Evolutionary conservation across 208 protist genomes (phyloP).

Genomic region (Wallacemonas sp.): DNA sequence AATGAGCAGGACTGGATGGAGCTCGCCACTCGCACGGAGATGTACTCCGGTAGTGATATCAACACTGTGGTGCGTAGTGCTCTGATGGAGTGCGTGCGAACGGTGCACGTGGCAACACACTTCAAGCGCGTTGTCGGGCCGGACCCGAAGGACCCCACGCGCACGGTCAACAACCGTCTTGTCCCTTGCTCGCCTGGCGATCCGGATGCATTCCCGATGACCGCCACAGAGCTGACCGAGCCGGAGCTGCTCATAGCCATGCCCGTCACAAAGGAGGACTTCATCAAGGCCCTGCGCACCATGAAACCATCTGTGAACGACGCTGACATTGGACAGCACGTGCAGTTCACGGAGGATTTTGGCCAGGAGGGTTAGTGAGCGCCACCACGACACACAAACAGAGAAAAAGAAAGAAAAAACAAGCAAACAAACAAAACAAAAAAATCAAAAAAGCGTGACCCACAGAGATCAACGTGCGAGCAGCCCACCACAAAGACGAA

Average conservation of each 20-base stretch:
- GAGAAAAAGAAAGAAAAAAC: slow-evolving; percentile 5
- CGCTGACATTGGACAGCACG: slow-evolving; percentile 91
- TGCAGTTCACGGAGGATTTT: slow-evolving; percentile 96
- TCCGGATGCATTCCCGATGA: slow-evolving; percentile 92
- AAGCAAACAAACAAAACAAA: slow-evolving; percentile 5
- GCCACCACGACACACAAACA: not conserved
- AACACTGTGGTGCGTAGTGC: slow-evolving; percentile 96
- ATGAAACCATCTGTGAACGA: slow-evolving; percentile 89
- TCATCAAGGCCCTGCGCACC: slow-evolving; percentile 89
- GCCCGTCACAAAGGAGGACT: slow-evolving; percentile 91
- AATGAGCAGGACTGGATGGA: slow-evolving; percentile 86
- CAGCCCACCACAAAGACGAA: slow-evolving; percentile 4
- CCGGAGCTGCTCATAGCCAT: slow-evolving; percentile 92
- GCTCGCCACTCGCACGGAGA: slow-evolving; percentile 90
- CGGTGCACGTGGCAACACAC: slow-evolving; percentile 96
- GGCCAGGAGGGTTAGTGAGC: slow-evolving; percentile 92
- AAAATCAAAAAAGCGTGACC: not conserved
- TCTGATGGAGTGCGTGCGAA: slow-evolving; percentile 97
- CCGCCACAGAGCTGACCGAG: slow-evolving; percentile 84
- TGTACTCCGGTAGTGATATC: slow-evolving; percentile 97
- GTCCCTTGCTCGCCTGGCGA: slow-evolving; percentile 96
- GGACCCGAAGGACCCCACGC: slow-evolving; percentile 70
- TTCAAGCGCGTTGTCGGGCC: slow-evolving; percentile 94
- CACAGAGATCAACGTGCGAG: not conserved
- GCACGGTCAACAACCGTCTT: slow-evolving; percentile 73